Percentiles rank a stretch among this genome's conserved stretches.
Conservation (phyloP, 2,329 filamentous ascomycete genomes). For the Trichoderma sp. region DNA sequence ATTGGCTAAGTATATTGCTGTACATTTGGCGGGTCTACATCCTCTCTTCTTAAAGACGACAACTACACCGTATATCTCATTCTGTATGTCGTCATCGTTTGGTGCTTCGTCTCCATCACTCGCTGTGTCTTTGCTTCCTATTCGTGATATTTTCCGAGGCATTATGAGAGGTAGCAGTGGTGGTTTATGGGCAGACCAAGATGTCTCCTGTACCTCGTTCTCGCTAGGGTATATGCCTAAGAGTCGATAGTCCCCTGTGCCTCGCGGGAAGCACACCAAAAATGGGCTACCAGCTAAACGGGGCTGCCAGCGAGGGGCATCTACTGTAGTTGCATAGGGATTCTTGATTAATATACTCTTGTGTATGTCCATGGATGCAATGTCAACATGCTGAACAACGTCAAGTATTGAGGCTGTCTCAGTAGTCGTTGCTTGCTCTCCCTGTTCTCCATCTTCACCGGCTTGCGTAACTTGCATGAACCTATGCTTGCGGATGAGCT, state of each 20-base stretch:
- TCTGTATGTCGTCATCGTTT: neutral
- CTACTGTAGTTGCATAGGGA: slow-evolving; percentile 12
- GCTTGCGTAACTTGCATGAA: neutral
- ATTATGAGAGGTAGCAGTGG: neutral
- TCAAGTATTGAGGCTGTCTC: neutral
- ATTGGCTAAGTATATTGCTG: slow-evolving; percentile 16
- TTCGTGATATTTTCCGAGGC: neutral
- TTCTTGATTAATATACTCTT: slow-evolving; percentile 19
- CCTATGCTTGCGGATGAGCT: neutral
- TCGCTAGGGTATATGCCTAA: slow-evolving; percentile 14
- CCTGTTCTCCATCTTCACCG: neutral
- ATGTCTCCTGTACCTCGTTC: neutral
- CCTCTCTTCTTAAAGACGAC: slow-evolving; percentile 9
- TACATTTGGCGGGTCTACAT: neutral
- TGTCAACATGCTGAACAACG: slow-evolving; percentile 7
- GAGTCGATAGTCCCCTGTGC: neutral
- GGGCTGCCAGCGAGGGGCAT: slow-evolving; percentile 9
- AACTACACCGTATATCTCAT: neutral
- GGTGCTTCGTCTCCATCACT: neutral
- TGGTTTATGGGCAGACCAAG: neutral
- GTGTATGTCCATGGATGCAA: slow-evolving; percentile 3
- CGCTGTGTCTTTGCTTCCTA: neutral
- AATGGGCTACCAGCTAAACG: slow-evolving; percentile 14
- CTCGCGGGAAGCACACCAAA: slow-evolving; percentile 19
- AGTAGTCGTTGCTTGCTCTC: neutral